Evolutionary conservation across 257 asterid species (phyloP), one percentile per base, ranked within the genome.

Genomic region (Primulina tabacum): DNA sequence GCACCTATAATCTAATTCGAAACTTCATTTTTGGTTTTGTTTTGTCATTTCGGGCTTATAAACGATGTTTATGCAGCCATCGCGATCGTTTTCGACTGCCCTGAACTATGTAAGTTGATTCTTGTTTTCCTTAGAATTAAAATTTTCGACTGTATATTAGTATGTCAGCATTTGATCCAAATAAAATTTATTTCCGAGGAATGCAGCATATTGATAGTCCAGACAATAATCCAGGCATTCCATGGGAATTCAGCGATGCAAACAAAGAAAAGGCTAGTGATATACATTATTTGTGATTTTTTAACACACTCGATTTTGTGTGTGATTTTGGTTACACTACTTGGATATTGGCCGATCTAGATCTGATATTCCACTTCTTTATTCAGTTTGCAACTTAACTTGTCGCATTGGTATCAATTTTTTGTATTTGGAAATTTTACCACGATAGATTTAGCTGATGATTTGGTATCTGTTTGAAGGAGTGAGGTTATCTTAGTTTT

Each of bases 191-290:
- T 70, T 67, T 55, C 21, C 32, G 65, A 21, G 9, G 21, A 57
- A 70, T 77, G 87, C 82, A 92, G 98, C 98, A 92, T 75, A 66
- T 92, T 76, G 91, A 92, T 76, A 26, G 87, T 53, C 91, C 98
- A 61, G 97, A 90, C 74, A 92, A 92, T 75, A 92, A 84, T 5
- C 89, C 95, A 4, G 89, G 83, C 76, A 79, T 88, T 70, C 92
- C 93, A 14, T 92, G 98, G 98, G 88, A 87, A 79, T 92, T 92
- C 86, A 73, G 74, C 5, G 90, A 70, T 24, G 65, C 81, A 35
- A 92, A 92, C 86, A 83, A 85, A 66, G 73, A 75, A 32, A 90
- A 87, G 96, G 98, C 90, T 65, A 64, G 85, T 52, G 62, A 47
- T 64, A n/a, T 20, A 68, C 62, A 24, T 24, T 67, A 62, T 28